Conservation (phyloP, 345 rosid species). For the Aurinia saxatilis region DNA sequence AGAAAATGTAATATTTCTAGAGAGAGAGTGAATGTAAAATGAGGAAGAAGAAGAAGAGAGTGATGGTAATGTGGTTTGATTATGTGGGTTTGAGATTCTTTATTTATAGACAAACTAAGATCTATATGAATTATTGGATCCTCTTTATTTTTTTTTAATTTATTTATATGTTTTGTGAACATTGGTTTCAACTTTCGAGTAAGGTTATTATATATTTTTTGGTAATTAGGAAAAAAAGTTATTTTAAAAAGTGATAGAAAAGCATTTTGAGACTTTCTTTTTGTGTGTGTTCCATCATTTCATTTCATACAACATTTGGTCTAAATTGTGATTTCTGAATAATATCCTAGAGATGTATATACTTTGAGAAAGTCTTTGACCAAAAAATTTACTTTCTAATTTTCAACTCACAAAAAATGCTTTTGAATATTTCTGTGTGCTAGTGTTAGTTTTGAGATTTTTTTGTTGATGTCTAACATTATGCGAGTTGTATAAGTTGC, state of each 20-base stretch:
- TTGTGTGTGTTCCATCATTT: no score
- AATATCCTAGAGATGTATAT: no score
- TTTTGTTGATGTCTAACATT: no score
- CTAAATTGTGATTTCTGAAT: no score
- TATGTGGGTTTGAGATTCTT: conserved; percentile 14
- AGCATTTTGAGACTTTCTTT: no score
- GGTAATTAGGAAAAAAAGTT: not conserved
- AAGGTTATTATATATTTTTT: not conserved
- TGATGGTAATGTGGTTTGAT: not conserved
- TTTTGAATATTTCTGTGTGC: no score
- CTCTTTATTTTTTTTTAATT: not conserved
- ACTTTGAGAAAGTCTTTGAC: no score
- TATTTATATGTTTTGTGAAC: not conserved
- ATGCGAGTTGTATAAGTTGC: not conserved
- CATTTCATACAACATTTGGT: no score
- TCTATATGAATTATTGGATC: not conserved
- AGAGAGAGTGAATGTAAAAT: conserved; percentile 3
- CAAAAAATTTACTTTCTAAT: no score
- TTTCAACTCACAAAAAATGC: no score
- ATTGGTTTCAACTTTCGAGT: not conserved
- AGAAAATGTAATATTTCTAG: not conserved
- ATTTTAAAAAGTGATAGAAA: no score
- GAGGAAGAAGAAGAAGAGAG: not conserved
- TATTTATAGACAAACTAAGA: conserved; percentile 21
- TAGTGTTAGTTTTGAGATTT: no score